Base-by-base conservation (phyloP, 2,329 filamentous ascomycete species). In the Aquanectria penicillioides region DNA sequence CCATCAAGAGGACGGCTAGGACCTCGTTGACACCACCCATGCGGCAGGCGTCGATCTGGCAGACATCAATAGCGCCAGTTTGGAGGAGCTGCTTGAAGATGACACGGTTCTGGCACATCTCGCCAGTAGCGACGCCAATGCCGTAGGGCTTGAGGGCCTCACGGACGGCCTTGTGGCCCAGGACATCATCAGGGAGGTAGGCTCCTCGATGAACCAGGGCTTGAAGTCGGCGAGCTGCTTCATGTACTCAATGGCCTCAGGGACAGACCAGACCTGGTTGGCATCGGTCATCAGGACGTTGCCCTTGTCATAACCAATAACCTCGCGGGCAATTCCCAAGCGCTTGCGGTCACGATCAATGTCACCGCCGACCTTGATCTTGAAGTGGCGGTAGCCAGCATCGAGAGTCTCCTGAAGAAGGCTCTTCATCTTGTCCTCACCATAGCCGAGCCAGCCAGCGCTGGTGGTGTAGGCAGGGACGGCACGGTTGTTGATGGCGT, bases 81-180 rank as follows among this genome's bases (percentile, higher is more conserved):
- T 89, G 86, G 48, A 97, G 85, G 60, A 97, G 86, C 78, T 97
- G 93, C 84, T 97, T 97, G 86, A 97, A 97, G 70, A 97, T 87
- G 65, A 97, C 91, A 33, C 93, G 88, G 81, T 97, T 97, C 81
- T 97, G 93, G 80, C 92, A 95, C 92, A 97, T 96, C 80, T 97
- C 93, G 63, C 93, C 93, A 0, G 93, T 97, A 7, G 93, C 93
- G 5, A 97, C 93, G 57, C 92, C 92, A 69, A 97, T 92, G 56
- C 86, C 86, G 71, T 87, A 81, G 0, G 90, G 88, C 69, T 85
- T 84, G 10, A 97, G 87, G 4, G 93, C 93, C 61, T 94, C 89
- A 48, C 91, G 88, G 69, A 97, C 88, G 4, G 91, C 89, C 72
- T 91, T 92, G 83, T 97, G 93, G 57, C 93, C 93, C 53, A 95